Base-by-base conservation (phyloP, 192 early-diverging fungal genomes). In the Globomyces pollinis-pini region DNA sequence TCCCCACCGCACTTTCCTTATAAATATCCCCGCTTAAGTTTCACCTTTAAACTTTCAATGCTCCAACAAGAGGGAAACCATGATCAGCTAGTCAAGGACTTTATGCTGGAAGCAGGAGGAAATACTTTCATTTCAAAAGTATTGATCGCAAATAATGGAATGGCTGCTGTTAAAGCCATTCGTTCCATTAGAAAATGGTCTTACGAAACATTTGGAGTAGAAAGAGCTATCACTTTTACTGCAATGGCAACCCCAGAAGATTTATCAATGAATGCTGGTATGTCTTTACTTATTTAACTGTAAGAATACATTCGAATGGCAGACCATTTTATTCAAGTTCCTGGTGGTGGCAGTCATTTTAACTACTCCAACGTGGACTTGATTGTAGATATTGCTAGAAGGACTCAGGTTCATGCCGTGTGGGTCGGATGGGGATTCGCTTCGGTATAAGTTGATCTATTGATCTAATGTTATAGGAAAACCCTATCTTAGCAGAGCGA, bases 381-480 rank as follows among this genome's bases (percentile, higher is more conserved):
- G 24, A 99, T 99, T 68, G 94, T 97, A 43, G 96, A 99, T 65
- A 85, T 99, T 42, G 96, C 94, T 31, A 93, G 97, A 76, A 81
- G 93, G 51, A 95, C 89, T 4, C 88, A 86, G 49, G 96, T 93
- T 24, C 89, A 82, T 33, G 88, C 91, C 57, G 90, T 94, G 38
- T 94, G 92, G 88, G 96, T 95, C 63, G 96, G 96, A 41, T 99
- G 96, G 96, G 96, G 96, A 45, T 94, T 96, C 59, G 96, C 96
- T 12, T 99, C 96, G 15, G n/a, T n/a, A n/a, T n/a, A n/a, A n/a
- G n/a, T n/a, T 39, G n/a, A 13, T 39, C 12, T 13, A 39, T n/a
- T n/a, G 38, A 13, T 39, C 12, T n/a, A 39, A 18, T n/a, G n/a
- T n/a, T n/a, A n/a, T n/a, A n/a, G n/a, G 96, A 99, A 68, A 96